phyloP scores from a whole-genome alignment of 176 grass and related monocot genomes.

The Paspalum notatum region DNA sequence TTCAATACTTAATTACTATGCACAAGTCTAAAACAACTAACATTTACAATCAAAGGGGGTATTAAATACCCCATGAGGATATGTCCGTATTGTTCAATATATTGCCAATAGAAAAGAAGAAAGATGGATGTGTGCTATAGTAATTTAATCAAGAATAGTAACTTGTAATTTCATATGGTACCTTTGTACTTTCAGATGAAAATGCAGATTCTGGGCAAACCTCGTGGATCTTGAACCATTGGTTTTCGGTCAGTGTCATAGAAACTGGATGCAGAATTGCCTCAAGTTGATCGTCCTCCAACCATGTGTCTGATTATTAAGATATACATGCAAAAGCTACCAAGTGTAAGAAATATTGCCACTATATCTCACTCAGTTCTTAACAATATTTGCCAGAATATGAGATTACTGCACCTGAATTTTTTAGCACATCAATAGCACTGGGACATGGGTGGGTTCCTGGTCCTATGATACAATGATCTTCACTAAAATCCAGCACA shows the following conservation, averaged over 20 bases:
- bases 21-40: constrained; percentile 2
- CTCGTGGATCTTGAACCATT: constrained; percentile 58
- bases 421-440: constrained; percentile 63
- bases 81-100: constrained; percentile 3
- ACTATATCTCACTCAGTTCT: constrained; percentile 19
- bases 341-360: constrained; percentile 2
- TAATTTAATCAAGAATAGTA: constrained; percentile 10
- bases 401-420: constrained; percentile 58
- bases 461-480: constrained; percentile 38
- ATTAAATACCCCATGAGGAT: constrained; percentile 7
- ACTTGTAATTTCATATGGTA: constrained; percentile 35
- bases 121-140: not conserved
- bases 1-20: not conserved
- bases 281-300: constrained; percentile 71
- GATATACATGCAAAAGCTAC: constrained; percentile 19
- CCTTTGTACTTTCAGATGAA: constrained; percentile 85
- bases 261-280: constrained; percentile 41
- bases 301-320: constrained; percentile 58
- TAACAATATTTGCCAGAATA: constrained; percentile 22
- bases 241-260: constrained; percentile 43
- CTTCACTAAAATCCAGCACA: constrained; percentile 33
- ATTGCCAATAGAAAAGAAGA: constrained; percentile 34
- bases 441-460: constrained; percentile 23
- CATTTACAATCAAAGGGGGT: not conserved
- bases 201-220: constrained; percentile 86